These are phyloP conservation scores for Suhomyces bolitotheri DNA, from an alignment of 1,139 yeast genomes.

Conservation along the genomic window DNA sequence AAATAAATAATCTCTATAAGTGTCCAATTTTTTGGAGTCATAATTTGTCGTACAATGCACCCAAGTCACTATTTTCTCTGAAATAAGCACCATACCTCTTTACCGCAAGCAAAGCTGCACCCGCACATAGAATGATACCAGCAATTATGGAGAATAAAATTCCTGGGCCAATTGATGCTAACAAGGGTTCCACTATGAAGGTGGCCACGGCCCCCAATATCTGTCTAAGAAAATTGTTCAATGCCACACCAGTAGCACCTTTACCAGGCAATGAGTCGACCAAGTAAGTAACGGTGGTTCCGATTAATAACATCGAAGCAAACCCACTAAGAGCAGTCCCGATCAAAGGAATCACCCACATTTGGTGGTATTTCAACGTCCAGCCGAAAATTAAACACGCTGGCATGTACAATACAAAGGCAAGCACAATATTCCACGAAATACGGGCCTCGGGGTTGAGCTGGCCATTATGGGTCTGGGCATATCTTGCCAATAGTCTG, in stretches of 20 bases:
- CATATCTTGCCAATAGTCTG: slow-evolving; percentile 53
- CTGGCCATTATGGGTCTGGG: slow-evolving; percentile 59
- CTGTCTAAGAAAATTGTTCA: slow-evolving; percentile 75
- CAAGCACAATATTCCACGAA: slow-evolving; percentile 70
- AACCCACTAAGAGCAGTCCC: slow-evolving; percentile 84
- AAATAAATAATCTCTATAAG: background rate
- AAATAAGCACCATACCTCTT: slow-evolving; percentile 61
- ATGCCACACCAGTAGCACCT: slow-evolving; percentile 87
- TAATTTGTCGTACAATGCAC: slow-evolving; percentile 52
- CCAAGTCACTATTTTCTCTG: slow-evolving; percentile 66
- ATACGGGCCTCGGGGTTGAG: slow-evolving; percentile 76
- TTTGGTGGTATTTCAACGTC: slow-evolving; percentile 64
- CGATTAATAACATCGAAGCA: slow-evolving; percentile 82
- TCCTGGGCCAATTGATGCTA: slow-evolving; percentile 66
- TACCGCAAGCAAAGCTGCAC: slow-evolving; percentile 47
- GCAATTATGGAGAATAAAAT: slow-evolving; percentile 67
- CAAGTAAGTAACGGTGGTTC: slow-evolving; percentile 76
- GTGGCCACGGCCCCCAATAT: slow-evolving; percentile 75
- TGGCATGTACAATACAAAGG: slow-evolving; percentile 61
- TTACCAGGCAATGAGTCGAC: slow-evolving; percentile 85
- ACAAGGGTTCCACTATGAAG: slow-evolving; percentile 70
- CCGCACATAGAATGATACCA: slow-evolving; percentile 51
- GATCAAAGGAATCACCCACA: slow-evolving; percentile 75
- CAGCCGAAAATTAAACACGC: slow-evolving; percentile 79
- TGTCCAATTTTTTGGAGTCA: background rate